phyloP scores from a whole-genome alignment of 2,329 filamentous ascomycete species.

The Nemania serpens region DNA sequence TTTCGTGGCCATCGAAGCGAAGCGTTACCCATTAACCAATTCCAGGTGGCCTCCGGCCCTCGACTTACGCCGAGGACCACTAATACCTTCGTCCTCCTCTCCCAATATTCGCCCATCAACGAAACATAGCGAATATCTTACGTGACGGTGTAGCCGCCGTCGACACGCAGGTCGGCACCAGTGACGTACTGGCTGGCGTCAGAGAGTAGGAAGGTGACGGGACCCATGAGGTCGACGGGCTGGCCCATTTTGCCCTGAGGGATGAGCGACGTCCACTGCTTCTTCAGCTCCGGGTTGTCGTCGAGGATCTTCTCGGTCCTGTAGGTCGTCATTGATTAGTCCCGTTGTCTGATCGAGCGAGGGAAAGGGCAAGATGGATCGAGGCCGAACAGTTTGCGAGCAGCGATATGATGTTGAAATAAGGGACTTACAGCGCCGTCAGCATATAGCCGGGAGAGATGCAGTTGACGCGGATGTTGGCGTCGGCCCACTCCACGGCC shows the following conservation, averaged over 20 bases:
- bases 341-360: neutral
- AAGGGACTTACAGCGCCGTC: slow-evolving; percentile 75
- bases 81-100: too few relatives aligned
- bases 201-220: slow-evolving; percentile 83
- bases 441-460: slow-evolving; percentile 97
- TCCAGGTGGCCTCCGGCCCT: too few relatives aligned
- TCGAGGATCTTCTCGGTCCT: slow-evolving; percentile 94
- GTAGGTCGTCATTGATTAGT: slow-evolving; percentile 24
- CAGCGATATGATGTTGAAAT: neutral
- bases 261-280: slow-evolving; percentile 90
- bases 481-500: slow-evolving; percentile 90
- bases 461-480: slow-evolving; percentile 90
- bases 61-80: too few relatives aligned
- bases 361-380: neutral
- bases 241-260: slow-evolving; percentile 92
- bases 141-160: slow-evolving; percentile 87
- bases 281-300: slow-evolving; percentile 86
- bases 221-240: slow-evolving; percentile 91
- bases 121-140: too few relatives aligned
- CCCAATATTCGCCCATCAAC: too few relatives aligned
- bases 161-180: slow-evolving; percentile 78
- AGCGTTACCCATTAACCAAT: too few relatives aligned
- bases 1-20: too few relatives aligned
- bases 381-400: neutral
- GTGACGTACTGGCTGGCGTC: slow-evolving; percentile 76